phyloP scores from a whole-genome alignment of 768 basidiomycete species.

The Mycena belliarum region DNA sequence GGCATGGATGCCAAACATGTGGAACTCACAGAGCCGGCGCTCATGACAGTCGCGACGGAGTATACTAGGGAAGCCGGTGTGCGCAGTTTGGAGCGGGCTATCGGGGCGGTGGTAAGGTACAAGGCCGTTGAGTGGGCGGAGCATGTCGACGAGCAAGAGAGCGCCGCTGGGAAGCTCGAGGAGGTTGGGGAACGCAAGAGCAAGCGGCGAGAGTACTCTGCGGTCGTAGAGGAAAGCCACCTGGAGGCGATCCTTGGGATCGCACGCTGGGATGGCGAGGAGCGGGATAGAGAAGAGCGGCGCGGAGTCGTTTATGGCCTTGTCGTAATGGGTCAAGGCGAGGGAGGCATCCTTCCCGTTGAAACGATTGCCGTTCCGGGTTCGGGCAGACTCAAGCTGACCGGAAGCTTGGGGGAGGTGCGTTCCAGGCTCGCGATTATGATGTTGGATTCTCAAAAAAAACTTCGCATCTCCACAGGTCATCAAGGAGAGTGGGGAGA shows the following conservation, averaged over 20 bases:
- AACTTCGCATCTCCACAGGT: constrained; percentile 48
- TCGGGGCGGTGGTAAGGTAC: constrained; percentile 84
- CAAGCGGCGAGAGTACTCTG: constrained; percentile 48
- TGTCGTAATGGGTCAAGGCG: constrained; percentile 86
- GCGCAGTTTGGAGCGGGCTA: constrained; percentile 82
- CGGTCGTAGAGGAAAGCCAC: constrained; percentile 64
- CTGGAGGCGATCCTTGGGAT: constrained; percentile 86
- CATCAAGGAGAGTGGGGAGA: constrained; percentile 88
- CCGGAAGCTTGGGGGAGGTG: constrained; percentile 82
- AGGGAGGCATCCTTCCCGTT: constrained; percentile 82
- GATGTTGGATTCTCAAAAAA: too few species aligned
- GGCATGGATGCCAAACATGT: constrained; percentile 66
- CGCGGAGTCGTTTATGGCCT: constrained; percentile 83
- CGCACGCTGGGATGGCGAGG: constrained; percentile 78
- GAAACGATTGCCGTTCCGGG: constrained; percentile 84
- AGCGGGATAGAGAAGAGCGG: constrained; percentile 70
- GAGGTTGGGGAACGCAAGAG: constrained; percentile 23
- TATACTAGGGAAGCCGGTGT: constrained; percentile 94
- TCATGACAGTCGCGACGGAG: constrained; percentile 71
- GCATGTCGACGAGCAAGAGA: constrained; percentile 44
- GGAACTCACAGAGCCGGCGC: constrained; percentile 64
- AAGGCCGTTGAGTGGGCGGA: constrained; percentile 94
- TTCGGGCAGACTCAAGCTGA: constrained; percentile 69
- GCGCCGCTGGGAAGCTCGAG: constrained; percentile 9
- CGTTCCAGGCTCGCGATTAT: background rate